A percentile compares a stretch with the other conserved stretches of the same genome.
Conservation (phyloP, 371 early-diverging fungal species). For the Haplosporangium sp. region DNA sequence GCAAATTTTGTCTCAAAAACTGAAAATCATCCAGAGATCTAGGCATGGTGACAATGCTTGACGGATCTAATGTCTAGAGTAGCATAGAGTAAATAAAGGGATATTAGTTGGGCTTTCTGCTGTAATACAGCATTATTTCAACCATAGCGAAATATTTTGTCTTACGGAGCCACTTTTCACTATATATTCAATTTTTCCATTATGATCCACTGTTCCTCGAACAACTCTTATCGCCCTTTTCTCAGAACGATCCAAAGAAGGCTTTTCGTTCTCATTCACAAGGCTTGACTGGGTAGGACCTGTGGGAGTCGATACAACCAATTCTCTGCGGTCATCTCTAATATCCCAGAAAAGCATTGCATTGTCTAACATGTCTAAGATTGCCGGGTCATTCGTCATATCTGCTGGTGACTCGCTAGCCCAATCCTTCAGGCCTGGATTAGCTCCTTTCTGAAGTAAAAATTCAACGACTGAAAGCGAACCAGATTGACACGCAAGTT, state of each 20-base stretch:
- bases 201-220: constrained; percentile 40
- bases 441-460: constrained; percentile 52
- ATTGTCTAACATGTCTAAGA: constrained; percentile 56
- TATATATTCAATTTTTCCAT: constrained; percentile 54
- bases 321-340: not conserved
- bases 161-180: constrained; percentile 60
- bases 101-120: too few species aligned
- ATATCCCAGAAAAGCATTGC: constrained; percentile 48
- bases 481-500: constrained; percentile 44
- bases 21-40: constrained; percentile 63
- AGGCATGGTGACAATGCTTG: constrained; percentile 56
- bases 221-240: constrained; percentile 54
- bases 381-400: constrained; percentile 47
- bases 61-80: constrained; percentile 40
- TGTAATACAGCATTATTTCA: too few species aligned
- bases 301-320: too few species aligned
- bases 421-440: constrained; percentile 51
- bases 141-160: not conserved
- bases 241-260: not conserved
- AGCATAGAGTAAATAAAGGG: not conserved
- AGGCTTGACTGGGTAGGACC: not conserved
- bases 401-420: constrained; percentile 58
- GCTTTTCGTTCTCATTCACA: not conserved
- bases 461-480: constrained; percentile 32
- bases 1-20: constrained; percentile 57